Evolutionary conservation across 1,284 basidiomycete species (phyloP).

Genomic region (Ustilago curta): DNA sequence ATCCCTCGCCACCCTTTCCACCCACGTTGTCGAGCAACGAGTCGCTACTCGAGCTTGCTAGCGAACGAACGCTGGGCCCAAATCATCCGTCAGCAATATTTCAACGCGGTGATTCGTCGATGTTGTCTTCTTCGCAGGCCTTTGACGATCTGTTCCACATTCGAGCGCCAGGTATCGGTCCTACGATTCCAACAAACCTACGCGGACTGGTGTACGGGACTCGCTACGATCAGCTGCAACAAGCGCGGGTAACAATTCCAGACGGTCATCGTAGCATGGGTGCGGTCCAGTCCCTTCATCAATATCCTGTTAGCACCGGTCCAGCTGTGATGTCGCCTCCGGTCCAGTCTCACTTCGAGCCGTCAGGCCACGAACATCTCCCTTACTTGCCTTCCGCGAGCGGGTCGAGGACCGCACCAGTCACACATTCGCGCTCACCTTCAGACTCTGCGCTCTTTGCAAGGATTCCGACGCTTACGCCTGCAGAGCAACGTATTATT

Average conservation of each 20-base stretch:
- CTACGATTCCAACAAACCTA: not conserved
- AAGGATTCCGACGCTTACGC: constrained; percentile 9
- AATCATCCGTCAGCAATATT: not conserved
- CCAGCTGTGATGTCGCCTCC: not conserved
- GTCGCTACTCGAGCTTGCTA: not conserved
- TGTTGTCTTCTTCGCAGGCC: not conserved
- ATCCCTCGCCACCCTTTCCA: not conserved
- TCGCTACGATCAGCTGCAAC: not conserved
- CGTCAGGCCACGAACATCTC: not conserved
- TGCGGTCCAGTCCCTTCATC: not conserved
- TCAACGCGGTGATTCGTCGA: not conserved
- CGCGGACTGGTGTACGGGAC: not conserved
- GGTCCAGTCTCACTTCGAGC: not conserved
- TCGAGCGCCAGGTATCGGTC: too few species aligned
- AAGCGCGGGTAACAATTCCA: not conserved
- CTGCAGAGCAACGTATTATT: constrained; percentile 16
- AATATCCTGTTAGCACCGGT: not conserved
- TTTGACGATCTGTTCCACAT: not conserved
- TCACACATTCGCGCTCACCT: constrained; percentile 10
- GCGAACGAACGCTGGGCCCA: not conserved
- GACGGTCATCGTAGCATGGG: too few species aligned
- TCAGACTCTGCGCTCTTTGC: constrained; percentile 16
- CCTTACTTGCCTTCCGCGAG: not conserved
- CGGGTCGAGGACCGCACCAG: not conserved
- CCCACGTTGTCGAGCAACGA: not conserved